Base-by-base conservation (phyloP, 139 green algal genomes). In the Chlamydomonas asymmetrica region DNA sequence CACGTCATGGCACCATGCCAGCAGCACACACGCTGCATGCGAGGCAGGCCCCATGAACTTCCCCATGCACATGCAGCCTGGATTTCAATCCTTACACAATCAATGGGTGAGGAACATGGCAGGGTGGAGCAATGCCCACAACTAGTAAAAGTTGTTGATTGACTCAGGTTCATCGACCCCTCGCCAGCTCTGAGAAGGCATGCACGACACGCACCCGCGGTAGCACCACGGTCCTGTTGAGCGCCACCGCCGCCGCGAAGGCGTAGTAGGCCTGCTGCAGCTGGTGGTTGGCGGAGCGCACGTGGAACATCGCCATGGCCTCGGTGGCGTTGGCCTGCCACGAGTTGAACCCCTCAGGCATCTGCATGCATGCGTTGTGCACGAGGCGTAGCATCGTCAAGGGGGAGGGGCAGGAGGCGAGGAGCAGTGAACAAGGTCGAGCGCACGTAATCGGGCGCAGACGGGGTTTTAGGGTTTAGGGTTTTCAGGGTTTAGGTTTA, bases 221-320 rank as follows among this genome's bases (percentile, higher is more conserved):
- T 62, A 85, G 57, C n/a, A 85, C 69, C n/a, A 79, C 57, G 20
- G 63, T 76, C 0, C 80, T 27, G 43, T 76, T 65, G 27, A 75
- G 35, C 3, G 56, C 70, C n/a, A 71, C 35, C 3, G 74, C 74
- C 9, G 73, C 50, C 34, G 73, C 61, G 13, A 85, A 56, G 32
- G 52, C 77, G 43, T 59, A 75, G 32, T 80, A 80, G 6, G 63
- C 43, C 63, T 85, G 79, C 63, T 75, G 74, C 62, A 85, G 73
- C 73, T 85, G 79, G 3, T 5, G 23, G 2, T 52, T 29, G 18
- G 54, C n/a, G 13, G 66, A 45, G 8, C 20, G 1, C n/a, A 84
- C 39, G 66, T 72, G 29, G 32, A 78, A 80, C 4, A 32, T 8
- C 13, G 71, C 37, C 79, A 85, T 85, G 29, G 72, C 68, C 39